These are phyloP conservation scores for Ambrosia artemisiifolia DNA, from an alignment of 129 eudicot species.

Conservation along the genomic window DNA sequence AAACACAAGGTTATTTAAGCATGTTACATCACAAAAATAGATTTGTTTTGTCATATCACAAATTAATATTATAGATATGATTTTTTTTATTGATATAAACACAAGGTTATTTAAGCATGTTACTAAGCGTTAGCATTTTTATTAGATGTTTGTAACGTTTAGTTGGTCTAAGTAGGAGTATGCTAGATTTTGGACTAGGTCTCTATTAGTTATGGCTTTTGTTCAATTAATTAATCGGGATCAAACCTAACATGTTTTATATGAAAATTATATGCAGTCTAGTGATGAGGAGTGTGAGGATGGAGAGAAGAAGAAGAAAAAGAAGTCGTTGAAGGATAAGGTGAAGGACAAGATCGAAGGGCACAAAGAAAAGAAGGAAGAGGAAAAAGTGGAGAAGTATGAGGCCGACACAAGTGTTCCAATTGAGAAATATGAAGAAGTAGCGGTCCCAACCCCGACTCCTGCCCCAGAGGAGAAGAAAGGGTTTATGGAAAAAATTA, in stretches of 20 bases:
- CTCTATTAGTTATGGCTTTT: background rate
- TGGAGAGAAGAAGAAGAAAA: slow-evolving; percentile 63
- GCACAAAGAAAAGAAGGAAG: slow-evolving; percentile 39
- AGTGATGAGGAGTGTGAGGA: slow-evolving; percentile 67
- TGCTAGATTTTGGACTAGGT: background rate
- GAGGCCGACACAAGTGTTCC: slow-evolving; percentile 52
- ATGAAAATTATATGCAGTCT: slow-evolving; percentile 43
- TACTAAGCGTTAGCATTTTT: no score
- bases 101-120: background rate
- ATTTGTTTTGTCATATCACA: background rate
- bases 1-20: no score
- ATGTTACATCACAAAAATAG: background rate
- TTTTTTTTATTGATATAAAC: background rate
- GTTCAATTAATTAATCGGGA: background rate
- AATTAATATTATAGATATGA: no score
- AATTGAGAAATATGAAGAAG: slow-evolving; percentile 40
- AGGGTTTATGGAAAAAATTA: slow-evolving; percentile 73
- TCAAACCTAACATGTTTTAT: background rate
- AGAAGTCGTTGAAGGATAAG: slow-evolving; percentile 71
- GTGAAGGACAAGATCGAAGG: slow-evolving; percentile 45
- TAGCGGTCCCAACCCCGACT: background rate
- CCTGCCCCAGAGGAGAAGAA: slow-evolving; percentile 59
- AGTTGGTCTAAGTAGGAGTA: no score
- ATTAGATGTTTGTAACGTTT: no score
- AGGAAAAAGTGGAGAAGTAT: slow-evolving; percentile 12